phyloP scores from a whole-genome alignment of 306 rosid genomes.

The Hippophae gyantsensis region DNA sequence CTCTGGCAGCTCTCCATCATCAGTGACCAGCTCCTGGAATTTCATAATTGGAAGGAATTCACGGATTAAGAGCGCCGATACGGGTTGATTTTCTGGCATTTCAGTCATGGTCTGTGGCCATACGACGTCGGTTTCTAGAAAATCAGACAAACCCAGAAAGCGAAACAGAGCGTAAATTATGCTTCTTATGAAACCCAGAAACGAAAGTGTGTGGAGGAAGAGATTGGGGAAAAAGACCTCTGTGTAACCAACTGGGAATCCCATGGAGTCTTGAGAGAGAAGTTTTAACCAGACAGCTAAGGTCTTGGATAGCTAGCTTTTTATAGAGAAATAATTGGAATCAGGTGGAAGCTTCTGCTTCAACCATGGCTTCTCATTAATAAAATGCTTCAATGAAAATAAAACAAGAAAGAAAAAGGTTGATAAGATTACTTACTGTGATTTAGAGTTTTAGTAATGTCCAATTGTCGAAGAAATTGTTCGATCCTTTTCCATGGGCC shows the following conservation, averaged over 20 bases:
- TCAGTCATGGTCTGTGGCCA: slow-evolving; percentile 32
- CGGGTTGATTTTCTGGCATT: slow-evolving; percentile 28
- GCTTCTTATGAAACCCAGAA: slow-evolving; percentile 49
- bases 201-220: slow-evolving; percentile 49
- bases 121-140: slow-evolving; percentile 40
- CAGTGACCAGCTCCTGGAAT: slow-evolving; percentile 25
- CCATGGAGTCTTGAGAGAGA: slow-evolving; percentile 36
- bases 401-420: neutral
- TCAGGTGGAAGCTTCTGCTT: slow-evolving; percentile 30
- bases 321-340: neutral
- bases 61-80: slow-evolving; percentile 55
- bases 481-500: neutral
- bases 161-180: slow-evolving; percentile 45
- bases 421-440: slow-evolving; percentile 7
- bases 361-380: neutral
- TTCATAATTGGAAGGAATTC: slow-evolving; percentile 54
- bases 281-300: neutral
- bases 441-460: neutral
- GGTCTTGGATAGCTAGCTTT: neutral
- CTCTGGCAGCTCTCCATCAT: slow-evolving; percentile 24
- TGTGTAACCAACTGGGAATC: slow-evolving; percentile 70
- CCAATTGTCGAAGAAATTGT: neutral
- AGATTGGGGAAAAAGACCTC: slow-evolving; percentile 56
- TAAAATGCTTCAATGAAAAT: neutral
- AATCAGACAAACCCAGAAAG: slow-evolving; percentile 59